These are phyloP conservation scores for Dacryopinax primogenitus DNA, from an alignment of 768 basidiomycete genomes.

Conservation along the genomic window DNA sequence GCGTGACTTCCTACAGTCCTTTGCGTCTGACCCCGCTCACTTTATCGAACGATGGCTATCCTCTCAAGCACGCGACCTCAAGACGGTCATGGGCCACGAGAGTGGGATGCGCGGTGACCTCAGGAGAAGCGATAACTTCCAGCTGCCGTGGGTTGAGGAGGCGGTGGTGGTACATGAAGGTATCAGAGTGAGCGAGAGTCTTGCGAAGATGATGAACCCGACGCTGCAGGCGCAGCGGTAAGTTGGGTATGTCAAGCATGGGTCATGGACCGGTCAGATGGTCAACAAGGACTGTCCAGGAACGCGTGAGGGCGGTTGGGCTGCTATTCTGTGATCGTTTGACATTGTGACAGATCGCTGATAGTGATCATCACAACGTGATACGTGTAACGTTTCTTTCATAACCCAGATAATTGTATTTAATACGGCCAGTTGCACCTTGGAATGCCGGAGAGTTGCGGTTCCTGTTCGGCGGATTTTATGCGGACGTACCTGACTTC, in stretches of 20 bases:
- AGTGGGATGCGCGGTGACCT: conserved; percentile 46
- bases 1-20: conserved; percentile 70
- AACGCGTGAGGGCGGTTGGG: no score
- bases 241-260: not conserved
- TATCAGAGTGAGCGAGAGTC: conserved; percentile 41
- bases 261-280: not conserved
- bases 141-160: conserved; percentile 74
- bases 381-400: no score
- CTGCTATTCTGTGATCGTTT: no score
- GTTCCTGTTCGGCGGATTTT: no score
- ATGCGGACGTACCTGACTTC: no score
- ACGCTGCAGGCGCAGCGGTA: not conserved
- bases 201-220: conserved; percentile 10
- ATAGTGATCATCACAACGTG: no score
- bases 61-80: conserved; percentile 82
- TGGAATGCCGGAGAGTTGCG: no score
- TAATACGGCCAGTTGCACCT: no score
- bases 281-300: no score
- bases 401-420: no score
- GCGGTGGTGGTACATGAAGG: conserved; percentile 81
- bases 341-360: no score
- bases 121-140: conserved; percentile 79
- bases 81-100: conserved; percentile 70
- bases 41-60: conserved; percentile 87
- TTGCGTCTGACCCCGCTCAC: conserved; percentile 60